Evolutionary conservation across 495 filamentous ascomycete genomes (phyloP).

Genomic region (Penicillium bialowiezense): DNA sequence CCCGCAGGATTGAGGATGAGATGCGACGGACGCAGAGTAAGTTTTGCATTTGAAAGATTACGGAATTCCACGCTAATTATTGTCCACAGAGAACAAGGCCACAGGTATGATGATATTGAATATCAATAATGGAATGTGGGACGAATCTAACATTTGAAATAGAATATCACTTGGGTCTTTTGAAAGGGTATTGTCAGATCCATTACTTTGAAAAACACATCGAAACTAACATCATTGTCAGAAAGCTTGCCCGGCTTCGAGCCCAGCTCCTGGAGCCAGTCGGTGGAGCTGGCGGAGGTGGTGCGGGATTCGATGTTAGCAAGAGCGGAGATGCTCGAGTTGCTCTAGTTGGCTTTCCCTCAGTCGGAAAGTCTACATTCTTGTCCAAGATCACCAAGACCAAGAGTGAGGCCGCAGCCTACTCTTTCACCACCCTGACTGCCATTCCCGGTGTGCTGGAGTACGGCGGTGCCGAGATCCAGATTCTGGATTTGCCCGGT

Average conservation of each 20-base stretch:
- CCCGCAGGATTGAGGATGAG: slow-evolving; percentile 93
- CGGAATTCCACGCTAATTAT: slow-evolving; percentile 28
- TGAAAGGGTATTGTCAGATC: slow-evolving; percentile 73
- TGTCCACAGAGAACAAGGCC: slow-evolving; percentile 89
- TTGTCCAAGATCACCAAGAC: slow-evolving; percentile 99
- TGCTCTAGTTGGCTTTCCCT: slow-evolving; percentile 95
- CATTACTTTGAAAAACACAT: background rate
- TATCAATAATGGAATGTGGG: background rate
- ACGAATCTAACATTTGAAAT: slow-evolving; percentile 16
- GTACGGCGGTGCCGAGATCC: slow-evolving; percentile 97
- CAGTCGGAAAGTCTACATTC: slow-evolving; percentile 98
- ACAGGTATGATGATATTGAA: slow-evolving; percentile 62
- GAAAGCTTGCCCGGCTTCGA: slow-evolving; percentile 92
- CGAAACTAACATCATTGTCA: slow-evolving; percentile 30
- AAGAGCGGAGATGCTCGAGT: slow-evolving; percentile 98
- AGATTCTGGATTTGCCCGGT: slow-evolving; percentile 96
- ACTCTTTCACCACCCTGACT: slow-evolving; percentile 96
- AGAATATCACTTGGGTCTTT: slow-evolving; percentile 97
- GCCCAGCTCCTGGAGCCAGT: slow-evolving; percentile 93
- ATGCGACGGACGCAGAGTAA: slow-evolving; percentile 97
- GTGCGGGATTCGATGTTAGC: slow-evolving; percentile 91
- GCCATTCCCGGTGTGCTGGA: slow-evolving; percentile 97
- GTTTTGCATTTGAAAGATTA: slow-evolving; percentile 21
- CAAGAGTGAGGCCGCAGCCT: slow-evolving; percentile 92
- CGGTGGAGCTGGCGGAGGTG: slow-evolving; percentile 71